Base-by-base conservation (phyloP, 768 basidiomycete species). In the Coprinopsis sp. region DNA sequence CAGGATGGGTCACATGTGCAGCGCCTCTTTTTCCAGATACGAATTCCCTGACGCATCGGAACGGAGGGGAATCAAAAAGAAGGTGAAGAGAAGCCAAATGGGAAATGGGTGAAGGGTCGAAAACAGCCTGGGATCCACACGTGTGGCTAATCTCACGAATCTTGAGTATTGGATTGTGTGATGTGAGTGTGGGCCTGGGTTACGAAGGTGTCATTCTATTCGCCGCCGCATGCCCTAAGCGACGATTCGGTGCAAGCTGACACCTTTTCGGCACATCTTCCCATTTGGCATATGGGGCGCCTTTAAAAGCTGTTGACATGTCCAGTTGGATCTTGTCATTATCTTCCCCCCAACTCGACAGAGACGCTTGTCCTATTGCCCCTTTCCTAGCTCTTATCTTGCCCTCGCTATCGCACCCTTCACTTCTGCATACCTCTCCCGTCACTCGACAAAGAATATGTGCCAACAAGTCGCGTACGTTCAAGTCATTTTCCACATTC, bases 391-490 rank as follows among this genome's bases (percentile, higher is more conserved):
- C 18, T 41, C 52, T 30, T 36, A 14, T 46, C 27, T 47, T 24
- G 34, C 29, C 22, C 38, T 45, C 30, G 22, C 25, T 37, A 36
- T 25, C 16, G 11, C 49, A 43, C 37, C 46, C 22, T 27, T 22
- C 33, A 34, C 31, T n/a, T 23, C 13, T 46, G 4, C 42, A 31
- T 37, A 24, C 45, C 51, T 40, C 40, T 30, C 30, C 33, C 14
- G 41, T 46, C 38, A 43, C 46, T 34, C 37, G 21, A 30, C 25
- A 21, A 33, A 37, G 36, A 59, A 34, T 47, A 89, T 89, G 87
- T 89, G 87, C 62, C 78, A 71, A 71, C 79, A 79, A 64, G 72
- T 87, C 64, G 82, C 87, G 87, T 88, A 68, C 57, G 85, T 77
- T 46, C 34, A 39, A 34, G 16, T 36, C 34, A 31, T 36, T 46